Percentiles rank a stretch among this genome's conserved stretches.
phyloP scores from a whole-genome alignment of 345 rosid species.

The Chamaenerion angustifolium region DNA sequence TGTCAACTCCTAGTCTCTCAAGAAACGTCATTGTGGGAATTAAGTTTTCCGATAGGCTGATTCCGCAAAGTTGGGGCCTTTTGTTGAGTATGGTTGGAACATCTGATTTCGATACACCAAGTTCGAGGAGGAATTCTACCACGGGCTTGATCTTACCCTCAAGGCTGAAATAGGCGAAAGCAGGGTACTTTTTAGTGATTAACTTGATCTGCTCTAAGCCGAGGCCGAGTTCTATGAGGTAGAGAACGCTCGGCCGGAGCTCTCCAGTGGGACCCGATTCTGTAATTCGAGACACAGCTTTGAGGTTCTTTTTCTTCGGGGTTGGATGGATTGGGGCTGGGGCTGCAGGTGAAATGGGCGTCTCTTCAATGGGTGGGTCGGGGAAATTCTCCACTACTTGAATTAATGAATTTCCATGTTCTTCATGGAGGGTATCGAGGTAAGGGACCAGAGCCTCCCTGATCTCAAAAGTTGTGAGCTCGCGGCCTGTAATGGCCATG shows the following conservation, averaged over 20 bases:
- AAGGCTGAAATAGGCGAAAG: constrained; percentile 73
- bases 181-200: constrained; percentile 56
- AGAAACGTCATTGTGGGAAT: constrained; percentile 68
- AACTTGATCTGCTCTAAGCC: constrained; percentile 67
- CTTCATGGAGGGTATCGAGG: constrained; percentile 53
- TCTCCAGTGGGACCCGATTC: constrained; percentile 45
- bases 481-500: constrained; percentile 44
- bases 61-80: constrained; percentile 83
- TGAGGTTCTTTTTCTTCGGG: constrained; percentile 32
- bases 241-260: constrained; percentile 53
- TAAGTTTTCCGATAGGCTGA: constrained; percentile 59
- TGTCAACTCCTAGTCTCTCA: constrained; percentile 66
- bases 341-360: constrained; percentile 8
- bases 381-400: constrained; percentile 68
- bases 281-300: constrained; percentile 54
- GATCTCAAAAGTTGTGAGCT: constrained; percentile 82
- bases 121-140: constrained; percentile 73
- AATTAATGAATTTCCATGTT: constrained; percentile 42
- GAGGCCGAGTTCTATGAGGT: constrained; percentile 74
- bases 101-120: constrained; percentile 58
- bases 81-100: constrained; percentile 47
- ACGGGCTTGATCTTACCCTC: constrained; percentile 77
- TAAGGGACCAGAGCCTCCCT: constrained; percentile 76
- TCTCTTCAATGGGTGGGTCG: constrained; percentile 32
- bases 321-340: constrained; percentile 15